Base-by-base conservation (phyloP, 1,139 yeast genomes). In the Groenewaldozyma sp. region DNA sequence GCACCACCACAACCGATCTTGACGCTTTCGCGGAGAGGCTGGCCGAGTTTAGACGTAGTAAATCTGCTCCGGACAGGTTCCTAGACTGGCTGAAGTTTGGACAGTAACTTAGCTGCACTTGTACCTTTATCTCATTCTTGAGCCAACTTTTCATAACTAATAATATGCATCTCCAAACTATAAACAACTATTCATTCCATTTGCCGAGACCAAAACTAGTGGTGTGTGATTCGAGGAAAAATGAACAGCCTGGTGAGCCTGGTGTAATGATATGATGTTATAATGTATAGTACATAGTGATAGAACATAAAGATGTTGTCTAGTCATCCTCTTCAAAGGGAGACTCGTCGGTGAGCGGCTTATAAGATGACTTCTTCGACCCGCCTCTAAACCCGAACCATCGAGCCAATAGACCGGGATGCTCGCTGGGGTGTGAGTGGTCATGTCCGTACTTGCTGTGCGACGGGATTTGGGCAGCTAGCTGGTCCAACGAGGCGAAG, bases 51-150 rank as follows among this genome's bases (percentile, higher is more conserved):
- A 33, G 39, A 13, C 35, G 32, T 11, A 5, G 14, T 31, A 29
- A n/a, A 29, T 17, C 13, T 10, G 18, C 34, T 6, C 36, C 28
- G 4, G 38, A 37, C 13, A 38, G 32, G 31, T 39, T 43, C 34
- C 29, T 43, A 24, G 41, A 43, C 34, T 43, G 45, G 45, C 16
- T 31, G 16, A 39, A 39, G 17, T 49, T 48, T 38, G 46, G 45
- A 18, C 38, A 41, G n/a, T n/a, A n/a, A n/a, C n/a, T n/a, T n/a
- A n/a, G n/a, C n/a, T n/a, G n/a, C n/a, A n/a, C n/a, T n/a, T n/a
- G n/a, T n/a, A n/a, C n/a, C n/a, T n/a, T n/a, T n/a, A n/a, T n/a
- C n/a, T n/a, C n/a, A n/a, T n/a, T n/a, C n/a, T n/a, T n/a, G n/a
- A n/a, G n/a, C n/a, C n/a, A n/a, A n/a, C n/a, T n/a, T n/a, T n/a